Percentiles rank a stretch among this genome's conserved stretches.
Evolutionary conservation across 805 yeast species (phyloP).

Genomic region (Candida ovalis): DNA sequence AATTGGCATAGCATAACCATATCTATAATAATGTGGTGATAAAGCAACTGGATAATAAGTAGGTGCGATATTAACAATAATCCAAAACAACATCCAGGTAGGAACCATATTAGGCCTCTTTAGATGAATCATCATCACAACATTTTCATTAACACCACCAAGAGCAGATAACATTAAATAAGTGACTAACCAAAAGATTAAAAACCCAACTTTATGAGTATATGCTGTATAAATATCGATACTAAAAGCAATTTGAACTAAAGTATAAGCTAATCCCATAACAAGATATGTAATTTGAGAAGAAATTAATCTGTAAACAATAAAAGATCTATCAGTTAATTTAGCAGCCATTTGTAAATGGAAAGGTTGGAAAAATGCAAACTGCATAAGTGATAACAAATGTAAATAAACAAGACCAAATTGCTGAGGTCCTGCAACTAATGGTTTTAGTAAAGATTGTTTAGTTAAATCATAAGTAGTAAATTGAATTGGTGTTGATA

Average conservation of each 20-base stretch:
- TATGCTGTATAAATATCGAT: conserved; percentile 54
- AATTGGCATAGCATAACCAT: conserved; percentile 66
- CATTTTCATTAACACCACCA: conserved; percentile 66
- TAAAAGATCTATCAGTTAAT: conserved; percentile 42
- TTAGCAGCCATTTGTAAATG: conserved; percentile 46
- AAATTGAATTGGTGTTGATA: conserved; percentile 19
- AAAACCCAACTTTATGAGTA: conserved; percentile 57
- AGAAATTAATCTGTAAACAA: conserved; percentile 47
- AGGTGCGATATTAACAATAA: conserved; percentile 59
- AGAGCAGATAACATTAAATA: conserved; percentile 64
- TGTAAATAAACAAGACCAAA: conserved; percentile 67
- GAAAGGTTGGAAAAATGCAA: conserved; percentile 51
- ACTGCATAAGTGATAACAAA: conserved; percentile 64
- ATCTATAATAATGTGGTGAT: conserved; percentile 49
- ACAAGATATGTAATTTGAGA: conserved; percentile 49
- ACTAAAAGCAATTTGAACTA: conserved; percentile 63
- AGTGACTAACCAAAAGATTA: conserved; percentile 64
- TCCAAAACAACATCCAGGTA: conserved; percentile 67
- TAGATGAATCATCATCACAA: conserved; percentile 46
- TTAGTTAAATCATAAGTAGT: conserved; percentile 41
- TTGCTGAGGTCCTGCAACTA: conserved; percentile 60
- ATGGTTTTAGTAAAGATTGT: conserved; percentile 41
- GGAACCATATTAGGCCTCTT: conserved; percentile 57
- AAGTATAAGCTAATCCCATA: conserved; percentile 52
- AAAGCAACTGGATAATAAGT: conserved; percentile 59